These are phyloP conservation scores for Silene conica DNA, from an alignment of 148 eudicot genomes.

Conservation along the genomic window DNA sequence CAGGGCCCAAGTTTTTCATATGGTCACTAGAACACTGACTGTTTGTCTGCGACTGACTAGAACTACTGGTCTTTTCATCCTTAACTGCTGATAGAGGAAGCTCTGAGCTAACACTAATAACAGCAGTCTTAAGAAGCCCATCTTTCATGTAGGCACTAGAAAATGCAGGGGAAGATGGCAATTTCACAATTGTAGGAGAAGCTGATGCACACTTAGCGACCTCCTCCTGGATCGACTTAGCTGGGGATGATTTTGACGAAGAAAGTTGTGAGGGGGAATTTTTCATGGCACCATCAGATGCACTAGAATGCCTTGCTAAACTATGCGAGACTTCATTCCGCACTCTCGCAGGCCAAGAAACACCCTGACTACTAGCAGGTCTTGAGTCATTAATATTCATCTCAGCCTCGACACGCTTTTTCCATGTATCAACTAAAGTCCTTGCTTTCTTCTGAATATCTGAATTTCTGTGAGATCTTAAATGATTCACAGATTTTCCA, in stretches of 20 bases:
- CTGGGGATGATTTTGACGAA: slow-evolving; percentile 43
- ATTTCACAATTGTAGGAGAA: slow-evolving; percentile 37
- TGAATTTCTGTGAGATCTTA: background rate
- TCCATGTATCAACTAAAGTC: background rate
- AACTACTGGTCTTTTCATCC: slow-evolving; percentile 72
- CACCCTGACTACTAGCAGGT: slow-evolving; percentile 48
- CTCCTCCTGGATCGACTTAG: slow-evolving; percentile 51
- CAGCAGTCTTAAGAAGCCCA: slow-evolving; percentile 24
- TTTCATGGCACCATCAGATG: slow-evolving; percentile 50
- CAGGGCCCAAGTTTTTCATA: slow-evolving; percentile 35
- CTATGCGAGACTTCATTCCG: slow-evolving; percentile 53
- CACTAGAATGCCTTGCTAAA: slow-evolving; percentile 44
- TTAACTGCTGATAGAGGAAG: slow-evolving; percentile 32
- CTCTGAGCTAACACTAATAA: slow-evolving; percentile 35
- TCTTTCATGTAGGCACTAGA: slow-evolving; percentile 37
- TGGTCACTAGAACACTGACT: slow-evolving; percentile 68
- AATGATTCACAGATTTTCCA: background rate
- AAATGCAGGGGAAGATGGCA: slow-evolving; percentile 34
- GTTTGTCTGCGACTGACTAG: slow-evolving; percentile 71
- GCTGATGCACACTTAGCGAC: slow-evolving; percentile 38
- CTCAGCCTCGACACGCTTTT: slow-evolving; percentile 40
- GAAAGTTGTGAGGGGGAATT: slow-evolving; percentile 42
- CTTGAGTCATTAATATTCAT: slow-evolving; percentile 67
- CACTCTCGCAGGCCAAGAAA: slow-evolving; percentile 58
- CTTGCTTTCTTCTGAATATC: background rate